Evolutionary conservation across 2,329 filamentous ascomycete genomes (phyloP).

Genomic region (Xylariaceae sp.): DNA sequence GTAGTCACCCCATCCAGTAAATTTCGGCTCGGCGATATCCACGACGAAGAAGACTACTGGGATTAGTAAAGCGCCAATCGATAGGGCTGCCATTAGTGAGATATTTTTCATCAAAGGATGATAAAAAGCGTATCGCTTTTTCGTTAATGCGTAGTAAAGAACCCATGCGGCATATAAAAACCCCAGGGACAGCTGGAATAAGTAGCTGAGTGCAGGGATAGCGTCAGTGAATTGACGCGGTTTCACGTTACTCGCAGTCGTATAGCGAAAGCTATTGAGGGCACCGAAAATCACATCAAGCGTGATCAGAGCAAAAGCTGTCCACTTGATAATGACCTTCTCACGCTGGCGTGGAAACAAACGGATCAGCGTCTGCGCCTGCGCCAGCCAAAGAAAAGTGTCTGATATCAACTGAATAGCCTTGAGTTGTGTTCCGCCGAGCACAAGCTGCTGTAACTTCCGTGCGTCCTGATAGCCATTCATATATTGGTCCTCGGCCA

Average conservation of each 20-base stretch:
- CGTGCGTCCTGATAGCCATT: slow-evolving; percentile 74
- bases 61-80: slow-evolving; percentile 74
- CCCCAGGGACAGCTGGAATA: slow-evolving; percentile 82
- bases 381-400: slow-evolving; percentile 93
- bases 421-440: slow-evolving; percentile 79
- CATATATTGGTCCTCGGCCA: slow-evolving; percentile 76
- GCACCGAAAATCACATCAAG: slow-evolving; percentile 88
- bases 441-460: slow-evolving; percentile 69
- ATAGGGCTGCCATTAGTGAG: slow-evolving; percentile 70
- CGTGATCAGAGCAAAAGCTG: slow-evolving; percentile 87
- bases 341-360: slow-evolving; percentile 94
- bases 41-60: slow-evolving; percentile 91
- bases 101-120: slow-evolving; percentile 90
- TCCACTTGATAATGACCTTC: slow-evolving; percentile 98
- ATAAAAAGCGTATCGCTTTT: slow-evolving; percentile 85
- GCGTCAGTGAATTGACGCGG: slow-evolving; percentile 80
- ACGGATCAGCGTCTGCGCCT: slow-evolving; percentile 93
- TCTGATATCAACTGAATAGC: slow-evolving; percentile 90
- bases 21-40: slow-evolving; percentile 78
- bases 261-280: slow-evolving; percentile 74
- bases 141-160: slow-evolving; percentile 87
- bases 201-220: slow-evolving; percentile 82
- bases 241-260: slow-evolving; percentile 47
- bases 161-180: slow-evolving; percentile 91
- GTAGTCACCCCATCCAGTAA: slow-evolving; percentile 91